Percentiles rank a stretch among this genome's conserved stretches.
Evolutionary conservation across 2,329 filamentous ascomycete genomes (phyloP).

Genomic region (Aspergillus proliferans): DNA sequence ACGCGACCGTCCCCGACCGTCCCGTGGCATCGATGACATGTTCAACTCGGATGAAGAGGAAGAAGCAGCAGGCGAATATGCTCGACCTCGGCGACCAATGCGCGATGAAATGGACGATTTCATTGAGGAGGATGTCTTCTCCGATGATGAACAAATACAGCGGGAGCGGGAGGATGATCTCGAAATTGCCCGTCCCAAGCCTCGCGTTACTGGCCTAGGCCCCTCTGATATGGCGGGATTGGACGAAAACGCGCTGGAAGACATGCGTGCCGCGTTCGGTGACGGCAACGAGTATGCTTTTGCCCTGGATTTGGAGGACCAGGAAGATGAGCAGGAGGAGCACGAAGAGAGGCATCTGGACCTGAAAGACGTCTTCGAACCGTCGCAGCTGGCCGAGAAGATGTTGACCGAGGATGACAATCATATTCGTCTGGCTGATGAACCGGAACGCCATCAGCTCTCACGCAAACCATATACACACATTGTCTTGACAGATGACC

Average conservation of each 20-base stretch:
- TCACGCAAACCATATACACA: conserved; percentile 84
- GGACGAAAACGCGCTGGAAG: conserved; percentile 86
- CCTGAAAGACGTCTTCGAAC: conserved; percentile 96
- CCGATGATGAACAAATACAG: conserved; percentile 67
- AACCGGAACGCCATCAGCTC: conserved; percentile 90
- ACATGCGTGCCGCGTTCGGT: conserved; percentile 94
- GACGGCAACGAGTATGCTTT: conserved; percentile 95
- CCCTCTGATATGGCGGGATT: conserved; percentile 76
- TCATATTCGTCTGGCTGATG: conserved; percentile 76
- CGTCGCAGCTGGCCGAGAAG: conserved; percentile 86
- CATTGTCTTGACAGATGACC: conserved; percentile 70
- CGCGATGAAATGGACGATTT: conserved; percentile 88
- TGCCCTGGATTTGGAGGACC: conserved; percentile 82
- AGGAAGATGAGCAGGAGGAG: conserved; percentile 69
- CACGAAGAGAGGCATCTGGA: conserved; percentile 79
- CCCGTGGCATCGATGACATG: conserved; percentile 78
- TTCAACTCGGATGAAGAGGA: conserved; percentile 93
- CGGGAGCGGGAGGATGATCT: conserved; percentile 79
- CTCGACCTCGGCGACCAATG: conserved; percentile 49
- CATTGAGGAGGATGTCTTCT: conserved; percentile 91
- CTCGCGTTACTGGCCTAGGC: conserved; percentile 59
- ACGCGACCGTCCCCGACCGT: conserved; percentile 49
- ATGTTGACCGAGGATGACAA: conserved; percentile 96
- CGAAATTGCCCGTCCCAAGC: conserved; percentile 76
- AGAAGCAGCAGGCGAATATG: conserved; percentile 48